phyloP scores from a whole-genome alignment of 129 eudicot species.

The Helianthus annuus region DNA sequence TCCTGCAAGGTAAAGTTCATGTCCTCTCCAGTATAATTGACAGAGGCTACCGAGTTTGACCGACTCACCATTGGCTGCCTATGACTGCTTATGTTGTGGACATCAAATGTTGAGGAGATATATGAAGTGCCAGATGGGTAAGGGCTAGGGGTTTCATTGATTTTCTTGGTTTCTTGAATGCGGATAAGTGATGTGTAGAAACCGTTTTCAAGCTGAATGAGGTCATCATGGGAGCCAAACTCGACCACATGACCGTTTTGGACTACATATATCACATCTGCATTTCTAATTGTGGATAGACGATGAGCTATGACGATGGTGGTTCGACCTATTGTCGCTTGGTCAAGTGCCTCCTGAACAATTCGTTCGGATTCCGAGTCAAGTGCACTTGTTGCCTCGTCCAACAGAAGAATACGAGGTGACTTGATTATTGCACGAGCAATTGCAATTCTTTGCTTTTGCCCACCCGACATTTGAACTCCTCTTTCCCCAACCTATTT shows the following conservation, averaged over 20 bases:
- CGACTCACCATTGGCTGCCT: constrained; percentile 13
- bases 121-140: constrained; percentile 17
- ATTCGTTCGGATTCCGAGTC: constrained; percentile 84
- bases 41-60: constrained; percentile 58
- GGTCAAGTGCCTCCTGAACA: constrained; percentile 92
- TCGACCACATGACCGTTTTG: constrained; percentile 68
- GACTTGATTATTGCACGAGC: constrained; percentile 83
- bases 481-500: constrained; percentile 91
- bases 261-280: constrained; percentile 65
- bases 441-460: constrained; percentile 90
- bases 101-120: constrained; percentile 12
- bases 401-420: constrained; percentile 82
- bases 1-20: neutral
- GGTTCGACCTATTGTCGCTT: constrained; percentile 67
- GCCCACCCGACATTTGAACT: constrained; percentile 96
- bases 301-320: constrained; percentile 89
- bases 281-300: constrained; percentile 79
- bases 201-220: constrained; percentile 57
- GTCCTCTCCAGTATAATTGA: constrained; percentile 10
- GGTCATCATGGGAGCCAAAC: constrained; percentile 68
- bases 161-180: constrained; percentile 58
- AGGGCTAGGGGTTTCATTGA: neutral
- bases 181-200: constrained; percentile 60
- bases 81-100: constrained; percentile 27
- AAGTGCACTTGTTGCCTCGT: constrained; percentile 94